These are phyloP conservation scores for Aspergillus affinis DNA, from an alignment of 495 filamentous ascomycete genomes.

Conservation along the genomic window DNA sequence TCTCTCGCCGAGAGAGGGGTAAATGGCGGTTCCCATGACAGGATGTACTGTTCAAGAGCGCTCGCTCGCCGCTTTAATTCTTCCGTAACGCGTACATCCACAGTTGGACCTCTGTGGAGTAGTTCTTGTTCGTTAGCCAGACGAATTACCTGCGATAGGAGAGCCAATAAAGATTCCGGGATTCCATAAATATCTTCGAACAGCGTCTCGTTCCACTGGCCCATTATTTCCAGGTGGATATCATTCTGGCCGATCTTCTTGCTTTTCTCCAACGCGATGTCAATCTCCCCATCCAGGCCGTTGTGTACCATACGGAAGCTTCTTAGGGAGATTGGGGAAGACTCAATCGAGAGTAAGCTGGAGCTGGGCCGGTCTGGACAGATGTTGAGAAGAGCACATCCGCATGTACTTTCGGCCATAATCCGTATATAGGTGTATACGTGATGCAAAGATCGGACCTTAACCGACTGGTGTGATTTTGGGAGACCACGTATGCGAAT, in stretches of 20 bases:
- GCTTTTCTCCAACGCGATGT: slow-evolving; percentile 10
- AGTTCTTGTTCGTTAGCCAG: slow-evolving; percentile 21
- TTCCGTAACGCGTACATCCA: slow-evolving; percentile 1
- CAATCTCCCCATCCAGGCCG: slow-evolving; percentile 3
- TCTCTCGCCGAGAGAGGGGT: background rate
- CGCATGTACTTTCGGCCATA: slow-evolving; percentile 20
- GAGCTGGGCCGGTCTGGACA: slow-evolving; percentile 12
- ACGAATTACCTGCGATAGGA: slow-evolving; percentile 18
- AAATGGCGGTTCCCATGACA: slow-evolving; percentile 10
- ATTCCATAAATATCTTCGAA: slow-evolving; percentile 15
- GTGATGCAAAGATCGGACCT: slow-evolving; percentile 18
- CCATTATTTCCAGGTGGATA: slow-evolving; percentile 18
- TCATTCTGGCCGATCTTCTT: slow-evolving; percentile 9
- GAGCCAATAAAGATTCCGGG: slow-evolving; percentile 17
- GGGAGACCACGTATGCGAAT: slow-evolving; percentile 15
- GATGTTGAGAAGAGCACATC: slow-evolving; percentile 14
- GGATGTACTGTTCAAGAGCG: slow-evolving; percentile 11
- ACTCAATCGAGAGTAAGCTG: slow-evolving; percentile 9
- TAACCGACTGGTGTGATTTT: slow-evolving; percentile 13
- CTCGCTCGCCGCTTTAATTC: slow-evolving; percentile 8
- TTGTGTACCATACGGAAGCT: slow-evolving; percentile 14
- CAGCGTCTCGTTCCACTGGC: slow-evolving; percentile 12
- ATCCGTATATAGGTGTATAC: slow-evolving; percentile 18
- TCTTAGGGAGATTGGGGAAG: background rate
- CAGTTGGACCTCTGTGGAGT: background rate